Evolutionary conservation across 208 protist species (phyloP), one percentile per base, ranked within the genome.

Genomic region (Trichomonas vaginalis): DNA sequence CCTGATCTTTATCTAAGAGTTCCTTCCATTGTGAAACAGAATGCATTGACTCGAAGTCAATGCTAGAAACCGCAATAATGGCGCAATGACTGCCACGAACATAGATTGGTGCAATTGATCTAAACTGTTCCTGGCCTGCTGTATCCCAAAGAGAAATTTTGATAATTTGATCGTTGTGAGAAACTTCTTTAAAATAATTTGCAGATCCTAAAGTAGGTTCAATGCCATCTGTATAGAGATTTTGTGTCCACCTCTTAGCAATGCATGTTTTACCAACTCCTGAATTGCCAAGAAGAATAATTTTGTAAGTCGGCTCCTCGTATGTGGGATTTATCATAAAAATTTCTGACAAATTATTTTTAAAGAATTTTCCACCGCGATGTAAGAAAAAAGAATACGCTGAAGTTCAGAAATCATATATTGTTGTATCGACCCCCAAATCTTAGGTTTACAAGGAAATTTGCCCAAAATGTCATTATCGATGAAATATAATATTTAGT

Each of bases 261-360:
- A 88, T n/a, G 37, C n/a, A 88, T n/a, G 82, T 88, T 48, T 88
- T 88, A 48, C 82, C 82, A n/a, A 88, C 82, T 6, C 82, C 82
- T 10, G 82, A 88, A 88, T 88, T 88, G 1, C 82, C 82, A n/a
- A 88, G 82, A n/a, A 88, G 40, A 45, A 88, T 47, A 8, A 88
- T 47, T 88, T 88, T 88, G 17, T n/a, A 88, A 12, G 79, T 83
- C 40, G 27, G 79, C 40, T 83, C 79, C 35, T 21, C 56, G 56
- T 32, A 70, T n/a, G n/a, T 32, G 17, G 56, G 56, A 70, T 70
- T 70, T 70, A n/a, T 8, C 56, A 70, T 70, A n/a, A n/a, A n/a
- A n/a, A n/a, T n/a, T n/a, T n/a, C n/a, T n/a, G n/a, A n/a, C n/a
- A n/a, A n/a, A n/a, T n/a, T n/a, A n/a, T n/a, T n/a, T n/a, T n/a